Conservation (phyloP, 1,139 yeast species). For the Taphrina sp. region DNA sequence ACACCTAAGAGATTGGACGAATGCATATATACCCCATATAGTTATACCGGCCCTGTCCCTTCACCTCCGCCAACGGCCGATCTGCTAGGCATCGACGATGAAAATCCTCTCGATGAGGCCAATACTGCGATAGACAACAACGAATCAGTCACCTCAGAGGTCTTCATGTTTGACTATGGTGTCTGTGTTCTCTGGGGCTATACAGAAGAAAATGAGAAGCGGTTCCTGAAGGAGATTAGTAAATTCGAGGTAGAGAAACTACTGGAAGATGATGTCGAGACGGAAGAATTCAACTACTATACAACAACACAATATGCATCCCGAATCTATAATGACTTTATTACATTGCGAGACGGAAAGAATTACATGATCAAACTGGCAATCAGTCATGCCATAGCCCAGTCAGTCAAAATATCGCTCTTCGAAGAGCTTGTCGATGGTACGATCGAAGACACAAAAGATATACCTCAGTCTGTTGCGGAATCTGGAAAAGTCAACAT, state of each 20-base stretch:
- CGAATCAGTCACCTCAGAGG: slow-evolving; percentile 56
- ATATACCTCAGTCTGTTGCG: slow-evolving; percentile 93
- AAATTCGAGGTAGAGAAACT: slow-evolving; percentile 87
- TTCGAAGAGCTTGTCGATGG: slow-evolving; percentile 94
- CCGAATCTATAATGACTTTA: slow-evolving; percentile 81
- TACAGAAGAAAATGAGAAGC: slow-evolving; percentile 74
- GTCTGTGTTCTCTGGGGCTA: slow-evolving; percentile 96
- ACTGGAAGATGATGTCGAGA: slow-evolving; percentile 62
- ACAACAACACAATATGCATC: slow-evolving; percentile 81
- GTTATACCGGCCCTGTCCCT: slow-evolving; percentile 41
- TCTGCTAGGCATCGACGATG: slow-evolving; percentile 70
- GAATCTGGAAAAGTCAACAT: slow-evolving; percentile 90
- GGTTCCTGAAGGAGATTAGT: slow-evolving; percentile 78
- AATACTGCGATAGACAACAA: slow-evolving; percentile 69
- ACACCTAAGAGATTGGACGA: slow-evolving; percentile 89
- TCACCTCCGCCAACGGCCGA: slow-evolving; percentile 40
- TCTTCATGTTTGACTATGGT: slow-evolving; percentile 90
- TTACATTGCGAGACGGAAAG: slow-evolving; percentile 83
- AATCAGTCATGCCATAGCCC: slow-evolving; percentile 95
- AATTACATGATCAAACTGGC: slow-evolving; percentile 87
- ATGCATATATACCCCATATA: slow-evolving; percentile 47
- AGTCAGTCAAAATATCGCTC: slow-evolving; percentile 87
- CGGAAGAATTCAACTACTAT: slow-evolving; percentile 91
- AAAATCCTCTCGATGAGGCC: slow-evolving; percentile 67
- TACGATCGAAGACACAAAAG: slow-evolving; percentile 94